Base-by-base conservation (phyloP, 441 rosid species). In the Brassica balearica region DNA sequence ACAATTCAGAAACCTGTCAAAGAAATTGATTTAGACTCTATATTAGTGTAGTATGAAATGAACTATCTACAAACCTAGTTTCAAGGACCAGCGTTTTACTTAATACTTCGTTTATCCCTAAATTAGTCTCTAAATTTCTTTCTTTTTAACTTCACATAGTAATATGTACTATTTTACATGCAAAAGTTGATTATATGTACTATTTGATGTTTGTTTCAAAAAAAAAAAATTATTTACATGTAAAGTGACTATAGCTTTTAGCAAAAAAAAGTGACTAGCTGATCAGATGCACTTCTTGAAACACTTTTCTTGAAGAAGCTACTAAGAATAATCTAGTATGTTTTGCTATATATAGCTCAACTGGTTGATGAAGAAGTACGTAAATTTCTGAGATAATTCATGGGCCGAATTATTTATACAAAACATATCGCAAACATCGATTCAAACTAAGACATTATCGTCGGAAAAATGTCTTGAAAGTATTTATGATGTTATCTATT, bases 361-460 rank as follows among this genome's bases (percentile, higher is more conserved):
- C n/a, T 64, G 23, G 43, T 32, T 32, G 1, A 32, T 64, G 2
- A 64, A 19, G 63, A 22, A 17, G 62, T 5, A 32, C 25, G 17
- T 76, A 59, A 19, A n/a, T 29, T 76, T 29, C 51, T 29, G 15
- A 41, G 20, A 60, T n/a, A 19, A 23, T 20, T 17, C 25, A 68
- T 32, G 3, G 63, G 2, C 12, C 38, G 2, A 43, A 65, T 53
- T 6, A 36, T 46, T 68, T 61, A 34, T 62, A 69, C 69, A 48
- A 48, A 66, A n/a, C 11, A 46, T 4, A 1, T 46, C 53, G 53
- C 0, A 12, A 0, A 46, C 5, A 46, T 69, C 5, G 43, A 69
- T 20, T 32, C 19, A 76, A 48, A 48, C 15, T 32, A 61, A 38
- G 41, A 48, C 19, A 68, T 7, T 5, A n/a, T 46, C 17, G 17